A percentile compares a stretch with the other conserved stretches of the same genome.
Evolutionary conservation across 2,329 filamentous ascomycete genomes (phyloP).

Genomic region (Hypomyces rosellus): DNA sequence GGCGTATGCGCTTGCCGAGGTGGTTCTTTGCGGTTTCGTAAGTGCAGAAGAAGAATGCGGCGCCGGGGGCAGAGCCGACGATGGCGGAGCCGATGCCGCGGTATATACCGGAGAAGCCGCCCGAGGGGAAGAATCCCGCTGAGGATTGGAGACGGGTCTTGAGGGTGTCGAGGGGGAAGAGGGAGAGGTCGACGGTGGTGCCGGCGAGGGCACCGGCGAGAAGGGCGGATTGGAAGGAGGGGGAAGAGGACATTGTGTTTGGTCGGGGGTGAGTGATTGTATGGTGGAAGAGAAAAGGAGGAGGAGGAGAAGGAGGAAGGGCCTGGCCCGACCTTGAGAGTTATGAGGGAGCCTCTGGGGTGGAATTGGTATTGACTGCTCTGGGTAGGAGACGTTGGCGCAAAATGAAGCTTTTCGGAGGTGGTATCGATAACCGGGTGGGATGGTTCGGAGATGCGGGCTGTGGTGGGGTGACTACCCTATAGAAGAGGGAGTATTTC

Average conservation of each 20-base stretch:
- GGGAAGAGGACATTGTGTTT: constrained; percentile 15
- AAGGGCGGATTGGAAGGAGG: constrained; percentile 54
- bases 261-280: neutral
- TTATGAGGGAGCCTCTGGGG: no score
- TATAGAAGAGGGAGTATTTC: no score
- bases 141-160: constrained; percentile 93
- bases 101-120: constrained; percentile 89
- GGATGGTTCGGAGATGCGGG: constrained; percentile 8
- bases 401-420: neutral
- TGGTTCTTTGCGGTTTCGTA: constrained; percentile 70
- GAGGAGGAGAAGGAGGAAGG: constrained; percentile 2
- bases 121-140: constrained; percentile 68
- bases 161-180: constrained; percentile 96
- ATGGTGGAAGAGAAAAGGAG: neutral
- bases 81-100: constrained; percentile 84
- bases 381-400: neutral
- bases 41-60: constrained; percentile 94
- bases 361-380: neutral
- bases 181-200: constrained; percentile 91
- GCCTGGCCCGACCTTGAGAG: constrained; percentile 8
- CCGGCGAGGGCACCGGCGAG: constrained; percentile 85
- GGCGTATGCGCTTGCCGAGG: constrained; percentile 30
- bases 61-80: constrained; percentile 86
- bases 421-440: constrained; percentile 8
- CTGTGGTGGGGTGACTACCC: neutral